Evolutionary conservation across 2,329 filamentous ascomycete species (phyloP), one percentile per base, ranked within the genome.

Genomic region (Thielaviopsis ethacetica): DNA sequence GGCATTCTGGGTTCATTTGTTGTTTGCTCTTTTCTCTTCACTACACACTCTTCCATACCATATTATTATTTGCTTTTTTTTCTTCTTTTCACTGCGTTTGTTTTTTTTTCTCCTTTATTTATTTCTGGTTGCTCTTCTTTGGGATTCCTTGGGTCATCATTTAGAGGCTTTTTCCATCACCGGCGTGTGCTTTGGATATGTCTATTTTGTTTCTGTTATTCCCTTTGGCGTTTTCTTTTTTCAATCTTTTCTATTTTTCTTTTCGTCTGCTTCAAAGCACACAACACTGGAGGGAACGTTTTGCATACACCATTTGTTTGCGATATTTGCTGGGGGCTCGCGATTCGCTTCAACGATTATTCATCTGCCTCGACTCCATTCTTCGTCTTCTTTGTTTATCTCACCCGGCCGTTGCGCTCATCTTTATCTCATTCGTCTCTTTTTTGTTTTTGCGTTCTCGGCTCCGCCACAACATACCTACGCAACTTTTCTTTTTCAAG

Each of bases 41-140:
- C 61, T 60, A 49, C 44, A 49, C 44, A 49, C 60, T 53, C 64
- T 63, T 63, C 63, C 54, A 21, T 49, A 49, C 44, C 44, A 49
- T 62, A 61, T 58, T 60, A 62, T 64, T 62, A 17, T 49, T 59
- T 62, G 63, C 62, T 53, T 56, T 63, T 34, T 58, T 49, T 56
- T 27, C 47, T 56, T 63, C 27, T 58, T 49, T 56, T 27, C 47
- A 22, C 51, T 56, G 61, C 57, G 57, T 61, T 63, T 61, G 57
- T 64, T 63, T 65, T 59, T 58, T 63, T 65, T 64, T 63, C 65
- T 62, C 61, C 62, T 54, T 62, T 59, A 58, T 60, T 55, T 54
- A 38, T 59, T 24, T 54, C 30, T 58, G 51, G 54, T 55, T 56
- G 41, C 49, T 56, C 58, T 52, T 51, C 24, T 56, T 53, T 62